Conservation (phyloP, 2,329 filamentous ascomycete genomes). For the Cylindrodendrum hubeiense region DNA sequence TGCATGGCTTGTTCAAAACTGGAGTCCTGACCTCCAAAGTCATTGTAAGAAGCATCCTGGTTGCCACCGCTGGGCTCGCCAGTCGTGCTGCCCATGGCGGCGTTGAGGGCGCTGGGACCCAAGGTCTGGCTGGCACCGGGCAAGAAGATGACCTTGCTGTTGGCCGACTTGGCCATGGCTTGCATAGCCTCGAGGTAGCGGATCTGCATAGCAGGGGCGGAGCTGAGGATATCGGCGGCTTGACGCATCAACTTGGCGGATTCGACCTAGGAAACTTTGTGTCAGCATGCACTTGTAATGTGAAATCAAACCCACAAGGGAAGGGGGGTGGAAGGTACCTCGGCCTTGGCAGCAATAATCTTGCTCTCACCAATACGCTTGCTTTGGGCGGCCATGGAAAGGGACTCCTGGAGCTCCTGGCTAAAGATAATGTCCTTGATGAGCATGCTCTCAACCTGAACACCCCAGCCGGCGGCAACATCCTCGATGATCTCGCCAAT, state of each 20-base stretch:
- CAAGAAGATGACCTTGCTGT: conserved; percentile 89
- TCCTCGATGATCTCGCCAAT: conserved; percentile 99
- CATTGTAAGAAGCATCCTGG: conserved; percentile 51
- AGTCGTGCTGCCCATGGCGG: conserved; percentile 56
- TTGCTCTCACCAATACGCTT: conserved; percentile 99
- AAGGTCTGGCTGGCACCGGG: conserved; percentile 73
- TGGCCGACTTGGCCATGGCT: conserved; percentile 94
- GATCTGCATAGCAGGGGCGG: conserved; percentile 97
- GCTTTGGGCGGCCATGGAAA: conserved; percentile 98
- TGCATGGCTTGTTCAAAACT: conserved; percentile 87
- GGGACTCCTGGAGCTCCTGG: conserved; percentile 92
- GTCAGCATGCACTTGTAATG: conserved; percentile 3
- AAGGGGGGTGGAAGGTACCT: conserved; percentile 57
- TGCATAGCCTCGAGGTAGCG: conserved; percentile 99
- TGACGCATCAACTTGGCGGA: conserved; percentile 93
- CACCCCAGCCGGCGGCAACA: conserved; percentile 93
- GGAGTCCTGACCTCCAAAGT: conserved; percentile 66
- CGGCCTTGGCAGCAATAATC: conserved; percentile 95
- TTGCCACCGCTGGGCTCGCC: conserved; percentile 66
- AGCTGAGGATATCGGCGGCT: conserved; percentile 92
- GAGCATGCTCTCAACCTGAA: conserved; percentile 96
- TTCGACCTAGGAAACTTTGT: conserved; percentile 71
- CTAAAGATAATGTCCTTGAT: conserved; percentile 99
- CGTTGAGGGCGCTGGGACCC: conserved; percentile 53
- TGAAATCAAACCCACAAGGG: background rate